Conservation (phyloP, 2,329 filamentous ascomycete species). For the Cladosporium phlei region DNA sequence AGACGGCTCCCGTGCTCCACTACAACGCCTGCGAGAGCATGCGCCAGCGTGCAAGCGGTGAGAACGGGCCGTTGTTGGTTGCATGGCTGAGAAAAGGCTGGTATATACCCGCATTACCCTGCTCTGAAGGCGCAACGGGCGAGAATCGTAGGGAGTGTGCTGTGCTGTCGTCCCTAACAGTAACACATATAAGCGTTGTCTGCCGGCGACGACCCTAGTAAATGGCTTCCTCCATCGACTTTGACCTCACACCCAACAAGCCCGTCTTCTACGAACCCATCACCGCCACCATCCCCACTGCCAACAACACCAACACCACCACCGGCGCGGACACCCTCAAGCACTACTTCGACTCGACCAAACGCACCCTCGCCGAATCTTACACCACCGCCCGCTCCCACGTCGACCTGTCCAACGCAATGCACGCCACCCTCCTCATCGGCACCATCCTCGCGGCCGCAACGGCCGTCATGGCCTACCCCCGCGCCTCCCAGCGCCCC, state of each 20-base stretch:
- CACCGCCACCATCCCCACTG: neutral
- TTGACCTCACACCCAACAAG: slow-evolving; percentile 1
- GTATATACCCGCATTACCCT: slow-evolving; percentile 11
- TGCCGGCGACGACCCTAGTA: slow-evolving; percentile 3
- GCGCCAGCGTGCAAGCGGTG: neutral
- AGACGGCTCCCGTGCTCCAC: slow-evolving; percentile 9
- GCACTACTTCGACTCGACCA: neutral
- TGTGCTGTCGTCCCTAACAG: slow-evolving; percentile 1
- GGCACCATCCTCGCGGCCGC: slow-evolving; percentile 11
- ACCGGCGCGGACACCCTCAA: neutral
- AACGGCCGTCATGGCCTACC: slow-evolving; percentile 9
- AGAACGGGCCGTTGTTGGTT: slow-evolving; percentile 1
- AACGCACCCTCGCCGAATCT: slow-evolving; percentile 1
- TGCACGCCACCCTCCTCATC: slow-evolving; percentile 10
- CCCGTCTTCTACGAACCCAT: neutral
- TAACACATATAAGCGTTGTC: slow-evolving; percentile 11
- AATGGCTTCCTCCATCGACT: slow-evolving; percentile 7
- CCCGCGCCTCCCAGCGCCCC: slow-evolving; percentile 7
- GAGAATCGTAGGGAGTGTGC: neutral
- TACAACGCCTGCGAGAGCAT: neutral
- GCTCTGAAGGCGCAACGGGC: slow-evolving; percentile 12
- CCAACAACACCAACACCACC: neutral
- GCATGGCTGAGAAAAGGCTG: slow-evolving; percentile 10
- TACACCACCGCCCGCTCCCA: neutral
- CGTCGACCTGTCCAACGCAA: slow-evolving; percentile 9